phyloP scores from a whole-genome alignment of 768 basidiomycete genomes.

The Tulasnella calospora region DNA sequence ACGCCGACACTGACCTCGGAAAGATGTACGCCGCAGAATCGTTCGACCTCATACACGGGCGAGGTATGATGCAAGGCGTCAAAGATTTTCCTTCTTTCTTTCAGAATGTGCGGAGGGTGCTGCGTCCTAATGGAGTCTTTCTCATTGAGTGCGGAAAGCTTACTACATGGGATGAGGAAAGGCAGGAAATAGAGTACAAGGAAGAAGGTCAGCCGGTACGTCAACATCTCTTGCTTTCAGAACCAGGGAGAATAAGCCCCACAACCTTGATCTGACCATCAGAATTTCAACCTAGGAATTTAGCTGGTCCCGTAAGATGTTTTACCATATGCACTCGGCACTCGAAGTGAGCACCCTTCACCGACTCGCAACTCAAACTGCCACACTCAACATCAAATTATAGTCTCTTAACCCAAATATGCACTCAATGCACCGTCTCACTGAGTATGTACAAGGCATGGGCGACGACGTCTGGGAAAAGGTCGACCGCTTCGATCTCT shows the following conservation, averaged over 20 bases:
- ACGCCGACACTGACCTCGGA: not conserved
- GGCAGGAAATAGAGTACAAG: not conserved
- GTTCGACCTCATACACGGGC: conserved; percentile 1
- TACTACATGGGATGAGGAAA: conserved; percentile 2
- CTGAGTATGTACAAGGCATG: not conserved
- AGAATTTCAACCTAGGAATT: not conserved
- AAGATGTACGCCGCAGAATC: not conserved
- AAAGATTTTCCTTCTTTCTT: not conserved
- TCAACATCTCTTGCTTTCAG: not conserved
- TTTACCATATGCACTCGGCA: not conserved
- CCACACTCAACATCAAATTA: not conserved
- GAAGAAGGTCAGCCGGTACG: conserved; percentile 21
- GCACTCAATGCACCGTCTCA: not conserved
- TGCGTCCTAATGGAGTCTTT: not conserved
- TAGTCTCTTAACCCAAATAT: not conserved
- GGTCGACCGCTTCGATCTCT: not conserved
- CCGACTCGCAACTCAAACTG: not conserved
- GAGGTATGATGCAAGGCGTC: not conserved
- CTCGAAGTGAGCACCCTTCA: not conserved
- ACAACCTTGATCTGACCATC: not conserved
- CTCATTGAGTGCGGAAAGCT: not conserved
- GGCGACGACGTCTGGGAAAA: conserved; percentile 7
- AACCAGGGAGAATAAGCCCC: not conserved
- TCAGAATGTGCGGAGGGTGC: not conserved
- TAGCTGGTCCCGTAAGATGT: not conserved